Evolutionary conservation across 331 rosid genomes (phyloP), one percentile per base, ranked within the genome.

Genomic region (Phaseolus coccineus): DNA sequence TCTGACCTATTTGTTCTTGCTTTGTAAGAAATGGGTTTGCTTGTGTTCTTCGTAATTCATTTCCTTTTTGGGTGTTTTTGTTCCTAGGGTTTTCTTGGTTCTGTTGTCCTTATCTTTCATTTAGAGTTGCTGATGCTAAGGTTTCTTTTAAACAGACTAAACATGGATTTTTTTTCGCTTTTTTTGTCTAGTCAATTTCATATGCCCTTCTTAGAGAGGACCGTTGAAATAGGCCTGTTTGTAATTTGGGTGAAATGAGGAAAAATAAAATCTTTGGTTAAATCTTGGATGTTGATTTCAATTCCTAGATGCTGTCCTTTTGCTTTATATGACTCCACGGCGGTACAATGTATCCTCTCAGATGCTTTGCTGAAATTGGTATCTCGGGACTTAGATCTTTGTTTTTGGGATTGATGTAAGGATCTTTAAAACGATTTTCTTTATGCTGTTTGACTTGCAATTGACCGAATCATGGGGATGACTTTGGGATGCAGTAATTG

Each of bases 181-280:
- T 46, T 5, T 7, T 46, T 46, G 50, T 46, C 5, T 19, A 40
- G 31, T 70, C 76, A 74, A 57, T 77, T 51, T 70, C 30, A 14
- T 57, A 16, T 69, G n/a, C 78, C 56, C 48, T 69, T 79, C 74
- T 42, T 73, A 61, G 67, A 40, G 68, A 59, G 8, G 47, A 61
- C 27, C 39, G 24, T 48, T 11, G 35, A 78, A 69, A 73, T 71
- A 27, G 77, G 46, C 31, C 8, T 25, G 4, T 73, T 8, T 84
- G 53, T 69, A 71, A 73, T 85, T 69, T 57, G 64, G 63, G 70
- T 72, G 83, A 71, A 77, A 46, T 48, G 81, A 58, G 65, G 61
- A 65, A 62, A 64, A 62, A 33, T 15, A 27, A 71, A 66, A 73
- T 64, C 4, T 51, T 0, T 80, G 73, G 47, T 80, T 77, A 78